phyloP scores from a whole-genome alignment of 352 stramenopile species.

The Pythium vanterpoolii region DNA sequence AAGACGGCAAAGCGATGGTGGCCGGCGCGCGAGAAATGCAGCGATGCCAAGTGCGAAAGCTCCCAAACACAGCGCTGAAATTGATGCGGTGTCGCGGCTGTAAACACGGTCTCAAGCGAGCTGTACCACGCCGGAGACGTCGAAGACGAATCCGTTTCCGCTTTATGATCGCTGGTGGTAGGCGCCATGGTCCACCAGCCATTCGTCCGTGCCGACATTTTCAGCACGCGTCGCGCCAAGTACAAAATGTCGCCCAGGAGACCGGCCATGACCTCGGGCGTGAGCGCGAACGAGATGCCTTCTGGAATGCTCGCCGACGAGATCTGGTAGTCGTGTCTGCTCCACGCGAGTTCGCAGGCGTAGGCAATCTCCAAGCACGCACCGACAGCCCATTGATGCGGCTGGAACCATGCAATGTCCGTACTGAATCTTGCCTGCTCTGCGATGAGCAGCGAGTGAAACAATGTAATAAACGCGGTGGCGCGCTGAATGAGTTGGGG shows the following conservation, averaged over 20 bases:
- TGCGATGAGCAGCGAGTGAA: constrained; percentile 36
- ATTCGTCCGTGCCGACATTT: constrained; percentile 33
- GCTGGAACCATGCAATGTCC: constrained; percentile 40
- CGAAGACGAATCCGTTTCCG: background rate
- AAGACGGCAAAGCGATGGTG: constrained; percentile 78
- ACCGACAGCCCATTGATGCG: constrained; percentile 65
- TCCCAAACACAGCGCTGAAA: constrained; percentile 67
- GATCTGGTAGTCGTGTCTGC: constrained; percentile 54
- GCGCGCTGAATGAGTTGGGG: constrained; percentile 54
- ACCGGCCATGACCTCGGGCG: constrained; percentile 56
- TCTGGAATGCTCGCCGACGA: constrained; percentile 45
- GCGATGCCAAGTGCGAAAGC: constrained; percentile 67
- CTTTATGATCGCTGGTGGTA: background rate
- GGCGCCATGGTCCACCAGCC: constrained; percentile 18
- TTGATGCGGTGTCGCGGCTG: constrained; percentile 3
- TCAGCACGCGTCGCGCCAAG: constrained; percentile 57
- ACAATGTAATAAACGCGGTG: constrained; percentile 51
- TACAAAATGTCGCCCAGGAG: constrained; percentile 72
- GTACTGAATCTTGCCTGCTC: constrained; percentile 16
- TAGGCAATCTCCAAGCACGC: constrained; percentile 76
- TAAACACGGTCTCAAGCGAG: constrained; percentile 44
- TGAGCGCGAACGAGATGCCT: constrained; percentile 40
- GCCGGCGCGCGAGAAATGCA: constrained; percentile 70
- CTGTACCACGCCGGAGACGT: constrained; percentile 46
- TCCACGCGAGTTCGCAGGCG: constrained; percentile 74